Evolutionary conservation across 2,329 filamentous ascomycete species (phyloP), one percentile per base, ranked within the genome.

Genomic region (Grosmannia serpens): DNA sequence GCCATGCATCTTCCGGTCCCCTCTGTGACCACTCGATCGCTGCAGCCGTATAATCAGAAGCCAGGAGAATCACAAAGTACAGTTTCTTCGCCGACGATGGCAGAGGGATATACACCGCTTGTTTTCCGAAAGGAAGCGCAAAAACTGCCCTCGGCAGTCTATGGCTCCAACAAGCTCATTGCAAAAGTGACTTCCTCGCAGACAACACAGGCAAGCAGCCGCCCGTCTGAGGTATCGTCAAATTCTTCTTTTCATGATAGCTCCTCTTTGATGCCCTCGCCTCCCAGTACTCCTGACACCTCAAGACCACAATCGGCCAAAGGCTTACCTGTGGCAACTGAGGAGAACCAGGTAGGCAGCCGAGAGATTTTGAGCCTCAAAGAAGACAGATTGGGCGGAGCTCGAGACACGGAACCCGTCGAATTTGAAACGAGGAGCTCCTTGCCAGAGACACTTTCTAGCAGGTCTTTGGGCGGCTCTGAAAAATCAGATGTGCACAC

Each of bases 221-320:
- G 62, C 4, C 61, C 63, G 4, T 63, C 61, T 1, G 62, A 63
- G 35, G 62, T 62, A 9, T 76, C 75, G 1, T 75, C 74, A 2
- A 72, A 73, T 1, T 76, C 75, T 0, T 73, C 70, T 7, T 73
- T 69, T 31, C 73, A 73, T 56, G 74, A 75, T 41, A 67, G 66
- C 11, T 71, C 70, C 2, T 70, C 70, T 1, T 50, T 53, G 2
- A 69, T 70, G 5, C 68, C 71, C 1, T 73, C 72, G 1, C 69
- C 70, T 15, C 66, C 67, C 1, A 73, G 70, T 5, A 76, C 73
- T 0, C 73, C 73, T 4, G 71, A 74, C 54, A 75, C 70, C 8
- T 75, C 73, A 6, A 66, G 73, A n/a, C 73, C 74, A 3, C 74
- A 75, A 56, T 75, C 73, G 6, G 65, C 68, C 11, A 73, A 71